phyloP scores from a whole-genome alignment of 208 protist species.

The Blechomonas ayalai region DNA sequence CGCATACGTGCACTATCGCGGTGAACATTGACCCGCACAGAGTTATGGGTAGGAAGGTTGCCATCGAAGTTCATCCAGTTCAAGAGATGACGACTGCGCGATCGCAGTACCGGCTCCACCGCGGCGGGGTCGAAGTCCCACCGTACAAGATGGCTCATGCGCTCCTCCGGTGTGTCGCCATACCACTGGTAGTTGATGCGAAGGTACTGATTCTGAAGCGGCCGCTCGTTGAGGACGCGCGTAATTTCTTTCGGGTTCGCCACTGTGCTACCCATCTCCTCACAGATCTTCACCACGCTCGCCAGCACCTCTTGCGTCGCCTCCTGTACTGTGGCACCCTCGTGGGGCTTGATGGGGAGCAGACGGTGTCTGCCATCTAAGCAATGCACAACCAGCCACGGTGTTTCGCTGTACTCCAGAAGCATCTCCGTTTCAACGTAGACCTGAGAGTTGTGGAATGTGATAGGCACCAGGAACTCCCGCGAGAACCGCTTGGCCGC shows the following conservation, averaged over 20 bases:
- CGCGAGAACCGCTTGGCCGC: constrained; percentile 57
- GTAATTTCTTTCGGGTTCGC: constrained; percentile 57
- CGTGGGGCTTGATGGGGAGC: constrained; percentile 31
- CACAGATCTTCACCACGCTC: constrained; percentile 45
- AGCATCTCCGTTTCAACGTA: constrained; percentile 90
- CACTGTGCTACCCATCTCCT: constrained; percentile 52
- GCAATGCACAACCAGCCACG: constrained; percentile 82
- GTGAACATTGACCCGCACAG: constrained; percentile 62
- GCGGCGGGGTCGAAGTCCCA: constrained; percentile 75
- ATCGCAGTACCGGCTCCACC: constrained; percentile 41
- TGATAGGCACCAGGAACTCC: constrained; percentile 83
- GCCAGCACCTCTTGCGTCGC: constrained; percentile 41
- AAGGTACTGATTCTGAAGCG: constrained; percentile 85
- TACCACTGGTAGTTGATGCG: constrained; percentile 90
- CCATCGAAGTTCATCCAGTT: constrained; percentile 87
- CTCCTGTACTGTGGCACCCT: constrained; percentile 9
- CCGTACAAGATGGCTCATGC: constrained; percentile 70
- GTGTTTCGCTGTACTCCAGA: constrained; percentile 86
- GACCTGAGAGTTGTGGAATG: constrained; percentile 90
- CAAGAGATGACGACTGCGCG: constrained; percentile 62
- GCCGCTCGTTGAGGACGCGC: constrained; percentile 63
- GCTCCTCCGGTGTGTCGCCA: constrained; percentile 85
- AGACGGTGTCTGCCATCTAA: constrained; percentile 62
- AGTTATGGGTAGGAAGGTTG: constrained; percentile 70
- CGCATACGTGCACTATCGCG: constrained; percentile 65